Base-by-base conservation (phyloP, 2,329 filamentous ascomycete species). In the Rutstroemia sp. region DNA sequence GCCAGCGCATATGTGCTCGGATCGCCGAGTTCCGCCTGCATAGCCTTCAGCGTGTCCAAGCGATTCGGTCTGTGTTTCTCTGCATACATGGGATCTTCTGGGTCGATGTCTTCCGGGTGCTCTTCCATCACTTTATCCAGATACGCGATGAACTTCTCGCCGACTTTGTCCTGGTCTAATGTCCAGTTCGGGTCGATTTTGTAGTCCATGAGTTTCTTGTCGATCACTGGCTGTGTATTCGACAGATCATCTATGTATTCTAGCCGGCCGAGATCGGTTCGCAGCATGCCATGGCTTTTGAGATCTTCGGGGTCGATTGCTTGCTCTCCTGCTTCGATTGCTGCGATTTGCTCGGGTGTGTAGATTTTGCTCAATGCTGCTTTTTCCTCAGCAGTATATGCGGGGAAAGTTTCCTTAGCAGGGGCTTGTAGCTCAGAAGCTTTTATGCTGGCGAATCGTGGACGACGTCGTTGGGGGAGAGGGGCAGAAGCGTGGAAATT, bases 161-260 rank as follows among this genome's bases (percentile, higher is more conserved):
- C 71, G 60, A 85, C 80, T 68, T 90, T 83, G 61, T 82, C 79
- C 56, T 80, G 72, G 56, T 73, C 85, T 60, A 79, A 74, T 59
- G 84, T 77, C 51, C 77, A 60, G 49, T 63, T 63, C 2, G 64
- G 62, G 27, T 67, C 65, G 23, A 64, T 52, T 14, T 60, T 62
- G n/a, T 64, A 57, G 21, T 61, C 62, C 71, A 73, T 77, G 63
- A 73, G 80, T 70, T 76, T 82, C 69, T 86, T 81, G 74, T 97
- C 92, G 59, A 94, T 80, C 50, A 89, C 78, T 53, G 90, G 89
- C 67, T 90, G 82, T 61, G 92, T 79, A 57, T 80, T 80, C 58
- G 87, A 82, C 67, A 96, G 87, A 71, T 95, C 90, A 70, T 96
- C 91, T 55, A 92, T 74, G 71, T 95, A 94, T 59, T 82, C 77